Base-by-base conservation (phyloP, 2,329 filamentous ascomycete species). In the Pestalotiopsis sp. region DNA sequence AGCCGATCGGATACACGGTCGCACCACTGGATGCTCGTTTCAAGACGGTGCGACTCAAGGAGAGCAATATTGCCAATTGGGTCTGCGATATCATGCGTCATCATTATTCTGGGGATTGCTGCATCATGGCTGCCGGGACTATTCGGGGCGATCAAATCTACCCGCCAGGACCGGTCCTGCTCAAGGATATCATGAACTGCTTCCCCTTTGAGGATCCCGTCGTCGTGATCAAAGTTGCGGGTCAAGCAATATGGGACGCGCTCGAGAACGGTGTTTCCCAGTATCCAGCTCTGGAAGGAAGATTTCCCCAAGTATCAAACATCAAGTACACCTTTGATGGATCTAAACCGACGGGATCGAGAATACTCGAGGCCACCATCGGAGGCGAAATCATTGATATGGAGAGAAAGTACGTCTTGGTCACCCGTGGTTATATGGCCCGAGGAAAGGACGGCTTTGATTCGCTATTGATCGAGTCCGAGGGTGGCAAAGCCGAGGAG, bases 151-250 rank as follows among this genome's bases (percentile, higher is more conserved):
- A 97, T 76, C 93, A 96, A 78, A 90, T 97, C 39, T 97, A 97
- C 74, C 90, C 93, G 0, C 93, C 93, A 0, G 94, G 94, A 0
- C 84, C 94, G 0, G 82, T 97, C 7, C 85, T 91, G 27, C 82
- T 97, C 69, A 93, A 93, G 75, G 93, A 97, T 75, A 88, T 97
- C n/a, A 88, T 94, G 68, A 92, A 93, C 64, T 97, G 93, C 76
- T 97, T 97, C 73, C 95, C 95, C 0, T 97, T 98, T 74, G 94
- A 97, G 77, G 94, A 97, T 71, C 94, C 94, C 0, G 92, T 95
- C 1, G 91, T 97, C 0, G 88, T 97, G 3, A 83, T 97, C 69
- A 88, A 87, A 41, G 85, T 94, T 4, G 89, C 84, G 0, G 95
- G 95, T 0, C 84, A 89, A 73, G 92, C 91, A 1, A 88, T 98